These are phyloP conservation scores for Monilinia vaccinii-corymbosi DNA, from an alignment of 2,329 filamentous ascomycete species.

Conservation along the genomic window DNA sequence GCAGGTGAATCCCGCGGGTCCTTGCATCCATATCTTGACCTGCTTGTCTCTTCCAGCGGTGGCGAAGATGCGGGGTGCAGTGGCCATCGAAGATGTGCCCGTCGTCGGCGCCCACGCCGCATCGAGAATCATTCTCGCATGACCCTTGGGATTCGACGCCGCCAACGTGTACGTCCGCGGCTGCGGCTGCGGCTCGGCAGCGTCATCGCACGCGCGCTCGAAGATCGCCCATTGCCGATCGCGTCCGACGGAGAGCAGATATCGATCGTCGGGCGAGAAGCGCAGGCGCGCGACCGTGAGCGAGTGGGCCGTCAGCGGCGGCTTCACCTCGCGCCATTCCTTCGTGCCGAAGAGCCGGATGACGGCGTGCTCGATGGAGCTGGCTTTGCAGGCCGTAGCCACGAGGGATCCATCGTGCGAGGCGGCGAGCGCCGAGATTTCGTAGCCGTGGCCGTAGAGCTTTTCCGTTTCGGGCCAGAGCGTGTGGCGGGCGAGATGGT, in stretches of 20 bases:
- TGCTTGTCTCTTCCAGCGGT: conserved; percentile 87
- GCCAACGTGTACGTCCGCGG: conserved; percentile 44
- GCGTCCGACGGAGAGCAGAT: conserved; percentile 78
- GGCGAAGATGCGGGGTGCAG: conserved; percentile 50
- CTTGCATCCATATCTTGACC: conserved; percentile 58
- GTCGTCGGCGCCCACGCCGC: conserved; percentile 68
- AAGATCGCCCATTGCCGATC: conserved; percentile 91
- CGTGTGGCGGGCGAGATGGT: conserved; percentile 79
- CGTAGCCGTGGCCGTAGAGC: conserved; percentile 94
- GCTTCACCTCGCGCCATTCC: conserved; percentile 79
- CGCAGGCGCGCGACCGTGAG: conserved; percentile 76
- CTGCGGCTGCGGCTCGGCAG: conserved; percentile 26
- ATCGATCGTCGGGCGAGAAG: conserved; percentile 67
- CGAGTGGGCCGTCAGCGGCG: conserved; percentile 74
- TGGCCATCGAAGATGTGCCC: no score
- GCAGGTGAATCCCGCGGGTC: conserved; percentile 24
- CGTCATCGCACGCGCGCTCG: conserved; percentile 38
- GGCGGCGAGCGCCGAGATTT: conserved; percentile 79
- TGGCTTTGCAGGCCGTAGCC: conserved; percentile 88
- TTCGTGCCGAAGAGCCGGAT: conserved; percentile 83
- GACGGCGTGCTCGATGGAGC: conserved; percentile 86
- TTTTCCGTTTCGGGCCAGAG: conserved; percentile 96
- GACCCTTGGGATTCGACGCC: conserved; percentile 70
- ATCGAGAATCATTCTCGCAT: conserved; percentile 86
- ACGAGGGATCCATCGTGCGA: conserved; percentile 67